A percentile compares a stretch with the other conserved stretches of the same genome.
Conservation (phyloP, 73 alveolate species). For the Paraurostyla sp. region DNA sequence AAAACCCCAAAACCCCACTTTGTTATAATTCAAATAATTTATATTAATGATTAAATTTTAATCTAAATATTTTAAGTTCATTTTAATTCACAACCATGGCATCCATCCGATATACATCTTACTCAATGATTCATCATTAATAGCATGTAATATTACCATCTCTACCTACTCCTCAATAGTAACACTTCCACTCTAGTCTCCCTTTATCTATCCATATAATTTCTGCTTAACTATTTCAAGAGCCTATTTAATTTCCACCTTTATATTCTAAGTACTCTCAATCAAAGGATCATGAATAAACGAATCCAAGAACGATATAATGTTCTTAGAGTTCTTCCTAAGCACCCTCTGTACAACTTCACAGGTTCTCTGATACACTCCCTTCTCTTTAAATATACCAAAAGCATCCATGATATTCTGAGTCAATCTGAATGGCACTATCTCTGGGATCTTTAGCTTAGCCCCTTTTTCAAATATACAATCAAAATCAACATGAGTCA, state of each 20-base stretch:
- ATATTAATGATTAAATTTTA: too few relatives aligned
- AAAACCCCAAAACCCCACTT: too few relatives aligned
- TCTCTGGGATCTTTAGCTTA: constrained; percentile 95
- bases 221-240: constrained; percentile 73
- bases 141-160: constrained; percentile 71
- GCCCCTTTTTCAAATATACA: constrained; percentile 95
- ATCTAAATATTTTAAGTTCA: neutral
- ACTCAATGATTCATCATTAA: constrained; percentile 81
- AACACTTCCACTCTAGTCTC: constrained; percentile 68
- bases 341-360: constrained; percentile 77
- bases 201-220: constrained; percentile 79
- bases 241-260: constrained; percentile 61
- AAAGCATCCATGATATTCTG: constrained; percentile 90
- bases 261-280: constrained; percentile 60
- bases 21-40: too few relatives aligned
- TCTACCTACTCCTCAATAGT: constrained; percentile 79
- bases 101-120: constrained; percentile 93
- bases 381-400: constrained; percentile 95
- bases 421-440: constrained; percentile 96
- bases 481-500: constrained; percentile 96
- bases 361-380: constrained; percentile 85
- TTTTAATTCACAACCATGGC: constrained; percentile 87
- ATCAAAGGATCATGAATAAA: constrained; percentile 89
- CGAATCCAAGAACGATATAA: constrained; percentile 79
- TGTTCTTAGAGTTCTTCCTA: constrained; percentile 79